Percentiles rank a stretch among this genome's conserved stretches.
These are phyloP conservation scores for Sphagnum contortum DNA, from an alignment of 225 moss, liverwort and hornwort genomes.

Conservation along the genomic window DNA sequence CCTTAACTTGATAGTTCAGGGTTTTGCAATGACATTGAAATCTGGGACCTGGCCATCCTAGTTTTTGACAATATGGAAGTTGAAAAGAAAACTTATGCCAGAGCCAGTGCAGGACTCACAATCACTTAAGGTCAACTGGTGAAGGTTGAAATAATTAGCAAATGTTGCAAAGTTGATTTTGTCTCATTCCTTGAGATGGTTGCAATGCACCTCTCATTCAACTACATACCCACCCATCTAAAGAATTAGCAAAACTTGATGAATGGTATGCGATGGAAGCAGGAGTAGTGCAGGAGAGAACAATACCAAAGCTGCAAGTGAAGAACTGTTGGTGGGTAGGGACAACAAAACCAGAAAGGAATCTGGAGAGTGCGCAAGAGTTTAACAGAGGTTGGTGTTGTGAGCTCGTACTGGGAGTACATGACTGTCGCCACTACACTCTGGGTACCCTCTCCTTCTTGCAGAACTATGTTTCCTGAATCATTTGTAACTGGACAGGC, in stretches of 20 bases:
- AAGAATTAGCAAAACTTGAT: too few species aligned
- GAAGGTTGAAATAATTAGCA: too few species aligned
- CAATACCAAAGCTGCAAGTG: conserved; percentile 32
- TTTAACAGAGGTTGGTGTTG: conserved; percentile 24
- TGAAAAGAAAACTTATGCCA: not conserved
- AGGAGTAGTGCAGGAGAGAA: conserved; percentile 35
- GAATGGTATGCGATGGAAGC: not conserved
- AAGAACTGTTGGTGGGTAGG: conserved; percentile 47
- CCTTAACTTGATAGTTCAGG: not conserved
- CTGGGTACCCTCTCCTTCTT: conserved; percentile 16
- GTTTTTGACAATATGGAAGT: not conserved
- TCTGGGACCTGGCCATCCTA: too few species aligned
- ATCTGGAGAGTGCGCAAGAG: conserved; percentile 29
- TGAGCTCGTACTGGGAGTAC: conserved; percentile 36
- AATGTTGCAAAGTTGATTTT: too few species aligned
- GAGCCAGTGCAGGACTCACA: not conserved
- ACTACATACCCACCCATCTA: too few species aligned
- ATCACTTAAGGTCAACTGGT: not conserved
- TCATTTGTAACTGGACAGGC: too few species aligned
- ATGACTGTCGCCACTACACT: conserved; percentile 56
- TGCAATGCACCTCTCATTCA: too few species aligned
- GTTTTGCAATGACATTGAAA: too few species aligned
- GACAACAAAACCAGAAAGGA: conserved; percentile 33
- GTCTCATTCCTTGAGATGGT: too few species aligned
- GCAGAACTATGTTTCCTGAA: too few species aligned